These are phyloP conservation scores for Microbotryum intermedium DNA, from an alignment of 1,284 basidiomycete genomes.

Conservation along the genomic window DNA sequence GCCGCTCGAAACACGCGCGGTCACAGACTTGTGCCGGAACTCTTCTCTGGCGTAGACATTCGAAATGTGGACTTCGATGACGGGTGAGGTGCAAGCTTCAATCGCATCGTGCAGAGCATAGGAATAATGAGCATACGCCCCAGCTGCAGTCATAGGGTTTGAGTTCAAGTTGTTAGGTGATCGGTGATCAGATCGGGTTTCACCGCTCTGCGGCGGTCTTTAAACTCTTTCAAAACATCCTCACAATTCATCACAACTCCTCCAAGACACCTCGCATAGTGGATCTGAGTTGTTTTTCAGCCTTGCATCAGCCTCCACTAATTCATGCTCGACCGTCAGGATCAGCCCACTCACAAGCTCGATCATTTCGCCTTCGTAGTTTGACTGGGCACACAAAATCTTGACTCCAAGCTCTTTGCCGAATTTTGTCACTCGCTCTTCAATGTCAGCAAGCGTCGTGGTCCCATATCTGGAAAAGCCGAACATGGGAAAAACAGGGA, in stretches of 20 bases:
- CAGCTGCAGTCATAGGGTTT: slow-evolving; percentile 1
- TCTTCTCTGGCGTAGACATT: slow-evolving; percentile 30
- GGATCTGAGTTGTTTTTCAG: slow-evolving; percentile 10
- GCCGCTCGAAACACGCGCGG: slow-evolving; percentile 17
- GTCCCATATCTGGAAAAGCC: slow-evolving; percentile 24
- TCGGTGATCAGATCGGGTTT: no score
- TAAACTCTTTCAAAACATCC: neutral
- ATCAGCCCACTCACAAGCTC: slow-evolving; percentile 11
- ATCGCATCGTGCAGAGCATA: slow-evolving; percentile 33
- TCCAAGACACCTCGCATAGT: slow-evolving; percentile 28
- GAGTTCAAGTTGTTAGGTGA: no score
- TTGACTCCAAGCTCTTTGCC: slow-evolving; percentile 30
- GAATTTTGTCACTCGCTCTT: slow-evolving; percentile 26
- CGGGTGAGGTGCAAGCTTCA: slow-evolving; percentile 29
- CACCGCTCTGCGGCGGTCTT: no score
- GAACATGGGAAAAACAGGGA: neutral
- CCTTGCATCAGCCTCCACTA: no score
- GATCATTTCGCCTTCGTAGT: slow-evolving; percentile 31
- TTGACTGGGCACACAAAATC: slow-evolving; percentile 32
- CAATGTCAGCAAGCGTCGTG: slow-evolving; percentile 31
- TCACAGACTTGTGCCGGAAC: slow-evolving; percentile 28
- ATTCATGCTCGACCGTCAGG: neutral
- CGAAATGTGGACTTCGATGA: slow-evolving; percentile 33
- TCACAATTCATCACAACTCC: slow-evolving; percentile 32
- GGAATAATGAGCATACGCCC: slow-evolving; percentile 27